phyloP scores from a whole-genome alignment of 352 stramenopile genomes.

The Globisporangium mamillatum region DNA sequence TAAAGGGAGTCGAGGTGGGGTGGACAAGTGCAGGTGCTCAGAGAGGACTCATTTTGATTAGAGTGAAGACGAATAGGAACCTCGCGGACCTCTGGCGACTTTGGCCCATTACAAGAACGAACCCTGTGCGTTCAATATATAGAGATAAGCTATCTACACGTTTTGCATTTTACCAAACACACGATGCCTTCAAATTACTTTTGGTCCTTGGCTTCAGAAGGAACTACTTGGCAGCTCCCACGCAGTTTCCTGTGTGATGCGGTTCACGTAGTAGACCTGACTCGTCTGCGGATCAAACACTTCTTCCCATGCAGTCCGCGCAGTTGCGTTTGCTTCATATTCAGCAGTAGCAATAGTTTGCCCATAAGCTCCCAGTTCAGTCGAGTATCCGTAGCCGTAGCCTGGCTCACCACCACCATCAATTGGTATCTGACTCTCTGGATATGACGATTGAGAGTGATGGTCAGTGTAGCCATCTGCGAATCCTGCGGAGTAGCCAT shows the following conservation, averaged over 20 bases:
- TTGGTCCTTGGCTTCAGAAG: background rate
- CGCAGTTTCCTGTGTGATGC: constrained; percentile 48
- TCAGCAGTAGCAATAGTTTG: background rate
- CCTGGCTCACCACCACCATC: background rate
- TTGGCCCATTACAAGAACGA: background rate
- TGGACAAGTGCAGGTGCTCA: background rate
- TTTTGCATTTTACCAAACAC: constrained; percentile 8
- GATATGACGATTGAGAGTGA: background rate
- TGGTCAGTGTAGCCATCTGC: constrained; percentile 11
- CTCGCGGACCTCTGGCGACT: too few species aligned
- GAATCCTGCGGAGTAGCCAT: background rate
- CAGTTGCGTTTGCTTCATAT: background rate
- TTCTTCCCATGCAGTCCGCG: constrained; percentile 45
- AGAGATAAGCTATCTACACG: constrained; percentile 20
- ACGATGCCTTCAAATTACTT: background rate
- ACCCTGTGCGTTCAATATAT: constrained; percentile 20
- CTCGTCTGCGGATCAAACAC: constrained; percentile 54
- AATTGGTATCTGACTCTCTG: background rate
- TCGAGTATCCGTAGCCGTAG: background rate
- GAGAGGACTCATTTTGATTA: background rate
- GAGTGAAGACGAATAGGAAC: background rate
- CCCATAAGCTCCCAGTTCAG: background rate
- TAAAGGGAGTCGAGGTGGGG: background rate
- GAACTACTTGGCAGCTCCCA: constrained; percentile 34
- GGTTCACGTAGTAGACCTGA: constrained; percentile 67